Base-by-base conservation (phyloP, 805 yeast genomes). In the Candida anglica region DNA sequence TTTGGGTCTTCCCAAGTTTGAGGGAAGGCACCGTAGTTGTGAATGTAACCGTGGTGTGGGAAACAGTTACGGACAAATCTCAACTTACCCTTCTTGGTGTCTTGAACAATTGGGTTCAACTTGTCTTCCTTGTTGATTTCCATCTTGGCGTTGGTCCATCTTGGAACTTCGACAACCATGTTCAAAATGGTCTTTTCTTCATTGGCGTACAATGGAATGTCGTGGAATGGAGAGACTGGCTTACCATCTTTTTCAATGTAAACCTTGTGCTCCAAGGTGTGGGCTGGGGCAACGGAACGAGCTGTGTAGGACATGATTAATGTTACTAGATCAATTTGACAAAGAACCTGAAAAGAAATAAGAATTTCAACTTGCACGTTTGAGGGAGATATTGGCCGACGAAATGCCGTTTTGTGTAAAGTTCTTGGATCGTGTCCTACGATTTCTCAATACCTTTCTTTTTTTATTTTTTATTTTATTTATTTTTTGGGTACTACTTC, bases 1-100 rank as follows among this genome's bases (percentile, higher is more conserved):
- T 86, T 61, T 30, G 73, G 73, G 53, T 81, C 86, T 62, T 81
- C 88, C 88, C 88, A 81, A 30, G 88, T 81, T 64, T 91, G 97
- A 47, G 98, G 98, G 77, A 91, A 84, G 32, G 97, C 97, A 63
- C 98, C 98, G 63, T 91, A 91, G 73, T 93, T 93, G 73, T 88
- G 96, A 50, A 91, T 91, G 74, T 93, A 91, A 52, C 98, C 98
- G 63, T 93, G 95, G 73, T 86, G 95, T 34, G 98, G 98, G 86
- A 91, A 91, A 64, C 95, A 80, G 78, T 93, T 93, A 72, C 95
- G 82, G 40, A 93, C 98, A 52, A 82, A 93, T 71, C 98, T 81
- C 56, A 88, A 78, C 66, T 87, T 83, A 48, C 97, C 98, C 75
- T 93, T 91, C 75, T 93, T 93, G 58, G 94, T 86, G 68, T 93